Evolutionary conservation across 768 basidiomycete species (phyloP).

Genomic region (Saitozyma podzolica): DNA sequence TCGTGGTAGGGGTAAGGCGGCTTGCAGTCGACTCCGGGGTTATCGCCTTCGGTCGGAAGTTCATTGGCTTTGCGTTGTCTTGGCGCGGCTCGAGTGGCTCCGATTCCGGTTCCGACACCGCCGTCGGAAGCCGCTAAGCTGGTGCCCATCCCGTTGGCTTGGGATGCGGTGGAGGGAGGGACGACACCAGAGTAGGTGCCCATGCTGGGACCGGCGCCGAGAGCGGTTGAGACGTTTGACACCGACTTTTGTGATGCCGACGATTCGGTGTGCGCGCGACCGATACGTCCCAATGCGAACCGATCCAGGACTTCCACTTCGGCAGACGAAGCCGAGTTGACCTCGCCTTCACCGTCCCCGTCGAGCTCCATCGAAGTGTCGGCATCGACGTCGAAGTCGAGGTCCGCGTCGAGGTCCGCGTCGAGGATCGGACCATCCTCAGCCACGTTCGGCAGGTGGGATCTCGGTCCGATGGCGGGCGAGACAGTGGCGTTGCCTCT

Average conservation of each 20-base stretch:
- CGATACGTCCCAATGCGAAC: neutral
- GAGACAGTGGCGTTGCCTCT: conserved; percentile 13
- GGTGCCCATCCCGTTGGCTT: neutral
- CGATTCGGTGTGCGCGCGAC: neutral
- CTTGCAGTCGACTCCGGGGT: conserved; percentile 44
- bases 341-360: conserved; percentile 16
- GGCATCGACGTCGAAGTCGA: conserved; percentile 8
- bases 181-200: neutral
- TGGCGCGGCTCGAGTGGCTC: conserved; percentile 1
- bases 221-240: conserved; percentile 12
- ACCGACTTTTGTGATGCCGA: conserved; percentile 4
- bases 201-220: neutral
- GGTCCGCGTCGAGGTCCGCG: conserved; percentile 16
- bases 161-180: conserved; percentile 6
- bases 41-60: conserved; percentile 35
- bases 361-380: conserved; percentile 16
- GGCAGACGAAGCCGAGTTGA: conserved; percentile 7
- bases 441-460: too few species aligned
- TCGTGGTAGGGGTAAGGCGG: conserved; percentile 47
- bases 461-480: conserved; percentile 17
- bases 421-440: neutral
- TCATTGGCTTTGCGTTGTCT: conserved; percentile 32
- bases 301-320: neutral
- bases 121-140: too few species aligned
- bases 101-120: neutral